Conservation (phyloP, 805 yeast species). For the Starmera quercuum region DNA sequence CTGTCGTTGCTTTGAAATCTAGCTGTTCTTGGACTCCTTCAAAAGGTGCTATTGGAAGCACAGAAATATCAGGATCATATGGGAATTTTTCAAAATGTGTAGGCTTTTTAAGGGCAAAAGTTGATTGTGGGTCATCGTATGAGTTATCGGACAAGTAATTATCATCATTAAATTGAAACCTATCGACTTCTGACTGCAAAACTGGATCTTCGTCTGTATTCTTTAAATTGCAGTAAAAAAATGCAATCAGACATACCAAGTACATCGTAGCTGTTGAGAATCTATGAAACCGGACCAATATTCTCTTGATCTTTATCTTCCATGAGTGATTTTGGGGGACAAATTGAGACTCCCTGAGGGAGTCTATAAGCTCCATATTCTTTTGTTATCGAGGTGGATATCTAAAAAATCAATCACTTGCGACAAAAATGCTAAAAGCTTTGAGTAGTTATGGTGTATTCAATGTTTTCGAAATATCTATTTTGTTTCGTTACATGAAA, state of each 20-base stretch:
- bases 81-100: constrained; percentile 21
- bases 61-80: constrained; percentile 21
- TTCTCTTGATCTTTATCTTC: neutral
- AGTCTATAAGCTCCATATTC: no score
- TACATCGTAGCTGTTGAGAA: neutral
- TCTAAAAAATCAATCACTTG: no score
- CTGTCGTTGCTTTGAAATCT: constrained; percentile 26
- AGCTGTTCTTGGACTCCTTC: constrained; percentile 26
- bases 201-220: neutral
- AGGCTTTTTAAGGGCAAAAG: constrained; percentile 11
- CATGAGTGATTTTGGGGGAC: constrained; percentile 1
- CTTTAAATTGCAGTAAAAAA: neutral
- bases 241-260: neutral
- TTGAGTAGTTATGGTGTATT: no score
- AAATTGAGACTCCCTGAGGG: constrained; percentile 1
- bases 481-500: no score
- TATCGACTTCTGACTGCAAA: constrained; percentile 3
- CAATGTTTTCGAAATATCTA: no score
- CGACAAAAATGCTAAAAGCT: no score
- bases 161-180: constrained; percentile 13
- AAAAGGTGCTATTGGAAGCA: constrained; percentile 31
- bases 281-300: neutral
- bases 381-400: no score
- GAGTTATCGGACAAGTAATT: constrained; percentile 8
- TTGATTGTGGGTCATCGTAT: constrained; percentile 11